Percentiles rank a stretch among this genome's conserved stretches.
These are phyloP conservation scores for Amanita molliuscula DNA, from an alignment of 768 basidiomycete genomes.

Conservation along the genomic window DNA sequence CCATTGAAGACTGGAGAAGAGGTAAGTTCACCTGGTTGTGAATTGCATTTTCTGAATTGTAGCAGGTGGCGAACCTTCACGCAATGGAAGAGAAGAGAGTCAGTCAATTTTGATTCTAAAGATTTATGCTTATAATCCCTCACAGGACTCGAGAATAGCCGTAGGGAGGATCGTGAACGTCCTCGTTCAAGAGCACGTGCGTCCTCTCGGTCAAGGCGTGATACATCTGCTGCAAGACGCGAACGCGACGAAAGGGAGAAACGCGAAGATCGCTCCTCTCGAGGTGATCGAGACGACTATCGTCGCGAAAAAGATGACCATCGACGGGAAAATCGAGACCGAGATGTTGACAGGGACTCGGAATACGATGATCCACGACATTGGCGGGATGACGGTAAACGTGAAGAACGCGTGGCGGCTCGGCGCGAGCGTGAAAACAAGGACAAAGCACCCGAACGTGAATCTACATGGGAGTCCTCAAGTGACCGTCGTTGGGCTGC, in stretches of 20 bases:
- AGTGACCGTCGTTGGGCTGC: slow-evolving; percentile 47
- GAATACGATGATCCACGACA: slow-evolving; percentile 60
- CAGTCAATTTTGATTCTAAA: slow-evolving; percentile 12
- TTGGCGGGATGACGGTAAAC: slow-evolving; percentile 77
- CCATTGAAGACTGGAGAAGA: slow-evolving; percentile 79
- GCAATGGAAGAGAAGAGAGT: slow-evolving; percentile 57
- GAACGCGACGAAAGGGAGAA: slow-evolving; percentile 26
- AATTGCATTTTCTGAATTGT: slow-evolving; percentile 9
- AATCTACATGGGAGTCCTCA: slow-evolving; percentile 33
- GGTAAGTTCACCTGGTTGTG: slow-evolving; percentile 30
- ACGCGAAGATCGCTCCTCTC: slow-evolving; percentile 19
- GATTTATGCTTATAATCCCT: not conserved
- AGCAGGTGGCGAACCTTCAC: slow-evolving; percentile 36
- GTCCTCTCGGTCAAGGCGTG: slow-evolving; percentile 49
- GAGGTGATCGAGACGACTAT: slow-evolving; percentile 24
- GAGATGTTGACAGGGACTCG: slow-evolving; percentile 33
- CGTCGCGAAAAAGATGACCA: slow-evolving; percentile 12
- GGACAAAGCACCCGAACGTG: slow-evolving; percentile 36
- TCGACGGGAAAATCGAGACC: slow-evolving; percentile 16
- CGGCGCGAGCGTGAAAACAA: slow-evolving; percentile 35
- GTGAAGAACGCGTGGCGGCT: slow-evolving; percentile 63
- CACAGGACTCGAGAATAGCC: slow-evolving; percentile 37
- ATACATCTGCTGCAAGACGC: slow-evolving; percentile 41
- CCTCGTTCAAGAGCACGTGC: slow-evolving; percentile 57
- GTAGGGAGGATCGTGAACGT: slow-evolving; percentile 52